Base-by-base conservation (phyloP, 2,329 filamentous ascomycete species). In the Beauveria sp. region DNA sequence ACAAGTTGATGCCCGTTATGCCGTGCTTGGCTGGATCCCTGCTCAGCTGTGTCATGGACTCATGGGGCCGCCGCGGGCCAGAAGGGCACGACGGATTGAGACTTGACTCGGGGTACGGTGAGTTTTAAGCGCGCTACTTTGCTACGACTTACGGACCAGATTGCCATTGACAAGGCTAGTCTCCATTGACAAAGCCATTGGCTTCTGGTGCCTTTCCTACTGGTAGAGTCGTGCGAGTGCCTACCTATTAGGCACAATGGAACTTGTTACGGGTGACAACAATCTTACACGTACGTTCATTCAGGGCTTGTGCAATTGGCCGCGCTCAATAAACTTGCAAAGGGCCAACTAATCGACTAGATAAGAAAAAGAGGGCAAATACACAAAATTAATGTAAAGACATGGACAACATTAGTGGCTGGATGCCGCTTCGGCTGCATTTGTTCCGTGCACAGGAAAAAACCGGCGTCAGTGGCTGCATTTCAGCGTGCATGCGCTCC, bases 1-100 rank as follows among this genome's bases (percentile, higher is more conserved):
- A 37, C 34, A 37, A 16, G 4, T 16, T 37, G 34, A 37, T 16
- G 34, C 34, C 14, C 22, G 22, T 24, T 0, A 24, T 24, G 22
- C 34, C 14, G 34, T 14, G 16, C 34, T 37, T 37, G 34, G 34
- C 52, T 41, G 8, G 8, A 20, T 47, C 28, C 18, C 47, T 59
- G 56, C 37, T 34, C 56, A 59, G 56, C 56, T 59, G 56, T 40
- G 24, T n/a, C 47, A 51, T 59, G 56, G 56, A 37, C 18, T 24
- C 47, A 51, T 59, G 47, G 56, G 37, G 56, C 56, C 30, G 44
- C 18, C 44, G 30, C 40, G 44, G 44, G 50, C 20, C 8, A 50
- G 18, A 24, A 9, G 26, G 54, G 41, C 16, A 57, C 40, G 51
- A 48, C 5, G 46, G 22, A 3, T 34, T 30, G 18, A 37, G 30